A percentile compares a stretch with the other conserved stretches of the same genome.
Conservation (phyloP, 495 filamentous ascomycete genomes). For the Neurospora tetrasperma region DNA sequence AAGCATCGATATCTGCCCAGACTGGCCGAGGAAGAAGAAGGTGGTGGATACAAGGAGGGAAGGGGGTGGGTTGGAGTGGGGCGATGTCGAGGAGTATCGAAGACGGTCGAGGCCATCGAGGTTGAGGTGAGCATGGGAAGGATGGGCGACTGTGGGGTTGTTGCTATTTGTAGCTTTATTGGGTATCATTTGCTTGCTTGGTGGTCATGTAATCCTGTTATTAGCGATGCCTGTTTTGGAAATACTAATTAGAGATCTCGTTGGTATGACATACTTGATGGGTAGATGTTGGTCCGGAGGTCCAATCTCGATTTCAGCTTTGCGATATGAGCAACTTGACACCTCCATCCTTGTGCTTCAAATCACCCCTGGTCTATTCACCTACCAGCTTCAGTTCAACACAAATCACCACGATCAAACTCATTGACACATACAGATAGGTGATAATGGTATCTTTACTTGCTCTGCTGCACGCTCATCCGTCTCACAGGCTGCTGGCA, state of each 20-base stretch:
- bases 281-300: background rate
- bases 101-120: background rate
- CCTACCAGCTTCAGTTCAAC: background rate
- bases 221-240: background rate
- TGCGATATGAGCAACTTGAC: background rate
- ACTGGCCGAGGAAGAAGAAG: conserved; percentile 72
- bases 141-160: background rate
- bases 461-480: background rate
- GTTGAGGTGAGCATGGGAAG: background rate
- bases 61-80: conserved; percentile 3
- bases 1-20: conserved; percentile 75
- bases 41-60: conserved; percentile 6
- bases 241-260: background rate
- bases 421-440: background rate
- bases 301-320: background rate
- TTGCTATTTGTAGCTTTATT: background rate
- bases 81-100: background rate
- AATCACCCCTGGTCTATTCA: background rate
- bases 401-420: background rate
- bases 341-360: background rate
- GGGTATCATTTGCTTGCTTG: too few relatives aligned
- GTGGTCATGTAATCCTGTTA: background rate
- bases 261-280: background rate
- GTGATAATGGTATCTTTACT: background rate
- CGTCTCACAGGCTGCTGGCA: background rate